Percentiles rank a stretch among this genome's conserved stretches.
Conservation (phyloP, 2,329 filamentous ascomycete genomes). For the Grosmannia huntii region DNA sequence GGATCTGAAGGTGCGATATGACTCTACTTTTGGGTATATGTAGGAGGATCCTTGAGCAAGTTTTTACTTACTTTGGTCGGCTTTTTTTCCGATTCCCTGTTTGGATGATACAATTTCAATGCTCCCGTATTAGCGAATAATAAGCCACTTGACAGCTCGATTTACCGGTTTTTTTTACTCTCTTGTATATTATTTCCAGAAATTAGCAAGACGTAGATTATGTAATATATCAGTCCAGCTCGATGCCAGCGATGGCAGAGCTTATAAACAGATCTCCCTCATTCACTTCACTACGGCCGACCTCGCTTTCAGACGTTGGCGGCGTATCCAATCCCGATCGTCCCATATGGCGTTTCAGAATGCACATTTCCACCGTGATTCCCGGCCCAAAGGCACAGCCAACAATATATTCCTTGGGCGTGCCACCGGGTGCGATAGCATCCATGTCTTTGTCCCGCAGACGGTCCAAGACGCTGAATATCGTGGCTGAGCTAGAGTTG, state of each 20-base stretch:
- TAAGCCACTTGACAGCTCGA: not conserved
- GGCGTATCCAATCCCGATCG: slow-evolving; percentile 32
- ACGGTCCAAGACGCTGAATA: slow-evolving; percentile 53
- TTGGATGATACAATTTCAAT: slow-evolving; percentile 1
- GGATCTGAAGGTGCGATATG: not conserved
- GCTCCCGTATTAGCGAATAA: no score
- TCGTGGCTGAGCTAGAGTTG: slow-evolving; percentile 57
- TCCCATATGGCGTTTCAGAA: slow-evolving; percentile 39
- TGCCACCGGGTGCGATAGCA: slow-evolving; percentile 34
- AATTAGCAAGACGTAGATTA: not conserved
- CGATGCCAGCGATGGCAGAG: slow-evolving; percentile 18
- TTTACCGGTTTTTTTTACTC: no score
- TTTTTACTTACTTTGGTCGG: no score
- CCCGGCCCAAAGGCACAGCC: slow-evolving; percentile 60
- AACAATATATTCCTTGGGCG: slow-evolving; percentile 43
- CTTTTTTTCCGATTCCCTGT: no score
- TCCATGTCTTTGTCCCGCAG: slow-evolving; percentile 50
- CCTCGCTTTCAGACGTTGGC: slow-evolving; percentile 41
- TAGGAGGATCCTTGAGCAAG: no score
- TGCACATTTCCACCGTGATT: slow-evolving; percentile 54
- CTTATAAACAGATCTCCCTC: slow-evolving; percentile 20
- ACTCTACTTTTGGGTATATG: no score
- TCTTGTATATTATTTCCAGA: not conserved
- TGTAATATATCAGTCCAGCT: slow-evolving; percentile 17
- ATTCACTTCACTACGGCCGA: slow-evolving; percentile 27